phyloP scores from a whole-genome alignment of 2,329 filamentous ascomycete species.

The Eurotiales sp. region DNA sequence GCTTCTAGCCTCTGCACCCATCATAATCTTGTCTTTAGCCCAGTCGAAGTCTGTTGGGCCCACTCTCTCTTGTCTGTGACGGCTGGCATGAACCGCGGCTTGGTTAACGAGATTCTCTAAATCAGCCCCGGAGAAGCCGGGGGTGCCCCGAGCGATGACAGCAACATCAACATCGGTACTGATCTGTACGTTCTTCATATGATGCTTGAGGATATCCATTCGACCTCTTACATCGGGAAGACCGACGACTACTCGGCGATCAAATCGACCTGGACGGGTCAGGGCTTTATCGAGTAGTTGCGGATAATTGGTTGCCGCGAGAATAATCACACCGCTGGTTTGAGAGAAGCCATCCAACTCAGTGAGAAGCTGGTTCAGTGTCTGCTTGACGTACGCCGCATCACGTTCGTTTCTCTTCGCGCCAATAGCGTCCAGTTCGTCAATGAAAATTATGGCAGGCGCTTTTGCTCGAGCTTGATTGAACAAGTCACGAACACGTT shows the following conservation, averaged over 20 bases:
- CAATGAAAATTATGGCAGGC: conserved; percentile 91
- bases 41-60: conserved; percentile 82
- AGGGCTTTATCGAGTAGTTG: conserved; percentile 91
- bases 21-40: conserved; percentile 97
- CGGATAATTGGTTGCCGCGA: conserved; percentile 94
- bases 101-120: conserved; percentile 97
- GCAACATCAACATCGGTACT: conserved; percentile 76
- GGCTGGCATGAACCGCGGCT: conserved; percentile 90
- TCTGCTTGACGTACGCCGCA: conserved; percentile 94
- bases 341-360: conserved; percentile 97
- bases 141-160: conserved; percentile 78
- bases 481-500: conserved; percentile 94
- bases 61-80: conserved; percentile 72
- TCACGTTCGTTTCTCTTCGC: conserved; percentile 90
- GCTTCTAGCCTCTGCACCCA: conserved; percentile 88
- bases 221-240: conserved; percentile 91
- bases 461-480: conserved; percentile 76
- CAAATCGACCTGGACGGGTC: conserved; percentile 90
- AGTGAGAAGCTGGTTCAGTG: conserved; percentile 92
- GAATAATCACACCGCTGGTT: conserved; percentile 88
- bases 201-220: conserved; percentile 87
- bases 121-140: conserved; percentile 91
- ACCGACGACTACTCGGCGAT: conserved; percentile 83
- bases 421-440: conserved; percentile 90
- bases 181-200: conserved; percentile 86